Base-by-base conservation (phyloP, 2,329 filamentous ascomycete species). In the Eurotiales sp. region DNA sequence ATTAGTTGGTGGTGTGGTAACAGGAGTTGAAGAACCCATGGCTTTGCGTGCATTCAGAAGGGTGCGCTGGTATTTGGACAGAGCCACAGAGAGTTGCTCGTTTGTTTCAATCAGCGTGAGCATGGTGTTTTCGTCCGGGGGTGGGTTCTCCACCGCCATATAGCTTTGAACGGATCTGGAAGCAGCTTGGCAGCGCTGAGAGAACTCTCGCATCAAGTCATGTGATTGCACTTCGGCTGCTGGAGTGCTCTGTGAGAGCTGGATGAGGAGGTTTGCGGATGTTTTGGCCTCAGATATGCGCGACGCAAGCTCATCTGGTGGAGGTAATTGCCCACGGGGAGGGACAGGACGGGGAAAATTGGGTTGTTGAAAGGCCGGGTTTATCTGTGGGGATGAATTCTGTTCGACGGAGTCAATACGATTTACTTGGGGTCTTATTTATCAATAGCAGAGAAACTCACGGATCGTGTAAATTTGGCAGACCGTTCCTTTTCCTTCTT, bases 31-130 rank as follows among this genome's bases (percentile, higher is more conserved):
- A n/a, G 58, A 45, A 8, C 55, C 49, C 25, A 53, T 21, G 19
- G 59, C 56, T 49, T 78, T 76, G 41, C 82, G 74, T 8, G 82
- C 82, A 55, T 78, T 73, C 6, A 85, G 73, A 36, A 95, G 75
- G 8, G 90, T 86, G 50, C 90, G 84, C 69, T 95, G 89, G 68
- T 96, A 89, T 64, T 90, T 85, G 57, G 84, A 93, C 36, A 92
- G 77, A 0, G 91, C 86, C 40, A 88, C 82, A 55, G 89, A 88
- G 25, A 99, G 77, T 65, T 92, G 87, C 69, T 97, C 93, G 66
- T 95, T 96, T 12, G 90, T 93, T 69, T 96, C 90, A 63, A 99
- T 96, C 55, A 99, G 75, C 12, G 84, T 91, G 65, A 93, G 84
- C 81, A 97, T 90, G 1, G 92, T 97, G 59, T 96, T 87, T 62